Evolutionary conservation across 2,329 filamentous ascomycete genomes (phyloP).

Genomic region (Fusarium brevicatenulatum): DNA sequence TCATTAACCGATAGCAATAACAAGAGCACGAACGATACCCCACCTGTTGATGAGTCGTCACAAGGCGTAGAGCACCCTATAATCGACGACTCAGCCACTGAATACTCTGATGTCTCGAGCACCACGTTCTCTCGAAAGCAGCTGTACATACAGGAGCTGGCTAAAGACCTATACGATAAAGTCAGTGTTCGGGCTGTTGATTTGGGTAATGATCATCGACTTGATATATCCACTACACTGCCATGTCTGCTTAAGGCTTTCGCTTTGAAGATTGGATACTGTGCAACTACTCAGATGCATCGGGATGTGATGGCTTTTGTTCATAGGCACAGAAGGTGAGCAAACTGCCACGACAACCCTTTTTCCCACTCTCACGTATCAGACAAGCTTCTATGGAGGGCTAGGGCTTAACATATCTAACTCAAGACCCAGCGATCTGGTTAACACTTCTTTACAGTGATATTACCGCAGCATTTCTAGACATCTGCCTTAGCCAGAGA

Average conservation of each 20-base stretch:
- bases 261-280: neutral
- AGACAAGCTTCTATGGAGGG: neutral
- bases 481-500: neutral
- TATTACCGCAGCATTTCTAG: neutral
- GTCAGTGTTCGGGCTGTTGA: neutral
- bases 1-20: neutral
- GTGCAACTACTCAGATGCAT: neutral
- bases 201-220: too few relatives aligned
- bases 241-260: neutral
- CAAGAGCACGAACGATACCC: neutral
- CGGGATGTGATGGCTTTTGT: neutral
- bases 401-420: neutral
- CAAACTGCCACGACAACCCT: neutral
- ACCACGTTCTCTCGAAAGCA: neutral
- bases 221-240: neutral
- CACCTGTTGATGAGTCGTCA: too few relatives aligned
- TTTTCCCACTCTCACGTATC: neutral
- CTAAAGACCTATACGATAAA: neutral
- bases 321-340: neutral
- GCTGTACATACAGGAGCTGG: neutral
- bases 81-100: neutral
- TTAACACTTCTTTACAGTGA: neutral
- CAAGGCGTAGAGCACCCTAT: neutral
- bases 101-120: neutral
- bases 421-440: neutral